phyloP scores from a whole-genome alignment of 2,329 filamentous ascomycete genomes.

The Endocalyx cinctus region DNA sequence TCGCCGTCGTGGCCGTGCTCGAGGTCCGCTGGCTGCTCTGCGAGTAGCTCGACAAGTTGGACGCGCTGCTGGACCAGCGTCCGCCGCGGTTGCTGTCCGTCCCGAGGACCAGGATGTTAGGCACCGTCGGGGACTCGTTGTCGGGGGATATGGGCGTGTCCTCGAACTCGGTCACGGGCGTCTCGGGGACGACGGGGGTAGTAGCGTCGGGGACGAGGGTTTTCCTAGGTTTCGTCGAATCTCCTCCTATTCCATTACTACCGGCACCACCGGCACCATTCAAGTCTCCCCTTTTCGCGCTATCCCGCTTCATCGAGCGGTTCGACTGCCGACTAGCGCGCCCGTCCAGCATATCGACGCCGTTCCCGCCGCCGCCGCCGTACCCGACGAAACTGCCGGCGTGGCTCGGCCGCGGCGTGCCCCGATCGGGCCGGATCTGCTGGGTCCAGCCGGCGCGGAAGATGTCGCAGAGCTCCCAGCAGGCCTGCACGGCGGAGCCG shows the following conservation, averaged over 20 bases:
- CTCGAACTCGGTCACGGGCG: slow-evolving; percentile 91
- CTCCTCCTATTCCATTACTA: too few relatives aligned
- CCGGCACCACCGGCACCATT: too few relatives aligned
- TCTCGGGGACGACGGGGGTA: slow-evolving; percentile 66
- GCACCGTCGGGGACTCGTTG: slow-evolving; percentile 67
- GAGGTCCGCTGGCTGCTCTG: slow-evolving; percentile 62
- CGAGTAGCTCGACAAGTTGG: slow-evolving; percentile 74
- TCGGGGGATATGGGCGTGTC: slow-evolving; percentile 82
- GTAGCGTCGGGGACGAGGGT: too few relatives aligned
- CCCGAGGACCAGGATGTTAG: slow-evolving; percentile 84
- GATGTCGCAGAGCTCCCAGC: slow-evolving; percentile 91
- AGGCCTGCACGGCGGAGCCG: slow-evolving; percentile 83
- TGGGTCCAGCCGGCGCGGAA: slow-evolving; percentile 93
- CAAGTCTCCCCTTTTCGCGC: slow-evolving; percentile 42
- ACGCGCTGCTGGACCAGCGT: slow-evolving; percentile 78
- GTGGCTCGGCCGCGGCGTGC: slow-evolving; percentile 78
- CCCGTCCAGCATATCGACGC: slow-evolving; percentile 43
- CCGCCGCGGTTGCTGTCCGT: slow-evolving; percentile 60
- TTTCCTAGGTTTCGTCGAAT: slow-evolving; percentile 48
- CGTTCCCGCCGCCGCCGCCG: slow-evolving; percentile 55
- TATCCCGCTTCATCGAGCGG: slow-evolving; percentile 52
- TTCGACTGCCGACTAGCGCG: slow-evolving; percentile 47
- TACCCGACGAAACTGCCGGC: slow-evolving; percentile 59
- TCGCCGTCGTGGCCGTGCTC: slow-evolving; percentile 68
- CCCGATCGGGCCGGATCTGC: slow-evolving; percentile 77